Evolutionary conservation across 2,329 filamentous ascomycete species (phyloP), one percentile per base, ranked within the genome.

Genomic region (Hymenoscyphus infarciens): DNA sequence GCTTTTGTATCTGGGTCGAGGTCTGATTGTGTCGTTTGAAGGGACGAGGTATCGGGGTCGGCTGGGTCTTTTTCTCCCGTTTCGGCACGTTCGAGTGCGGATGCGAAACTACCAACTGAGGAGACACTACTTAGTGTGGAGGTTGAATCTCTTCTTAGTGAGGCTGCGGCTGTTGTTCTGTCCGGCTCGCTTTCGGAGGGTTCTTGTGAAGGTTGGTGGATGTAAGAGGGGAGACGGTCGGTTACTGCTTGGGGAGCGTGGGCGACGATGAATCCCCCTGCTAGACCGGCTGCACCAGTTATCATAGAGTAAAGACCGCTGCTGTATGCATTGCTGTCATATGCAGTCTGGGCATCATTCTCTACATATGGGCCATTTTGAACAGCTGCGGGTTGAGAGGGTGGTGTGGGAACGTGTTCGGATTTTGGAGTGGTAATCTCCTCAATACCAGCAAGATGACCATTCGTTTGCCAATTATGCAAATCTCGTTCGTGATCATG

Each of bases 231-330:
- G 10, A 82, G 66, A 13, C 63, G 68, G 15, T 68, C 65, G 16
- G 65, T 57, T 7, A 72, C 66, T 15, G 71, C 64, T 27, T 65
- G 58, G 25, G 71, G 69, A 27, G 68, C 61, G 38, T 76, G 72
- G 22, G 71, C 75, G 13, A 79, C 75, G 2, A 83, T 76, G 5
- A 77, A 78, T 0, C 80, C 81, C 15, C 79, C 79, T 8, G 83
- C 83, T 5, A 77, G 77, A 3, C 78, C 80, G 31, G 86, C 77
- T 16, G 81, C 83, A 15, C 80, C 80, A 22, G 79, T 77, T 42
- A 86, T 80, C 73, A 86, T 82, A 29, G 80, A 81, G 67, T 85
- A 86, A 3, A 86, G 74, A 22, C 78, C 76, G 35, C 62, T 63
- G 56, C 62, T 16, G 16, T 58, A 42, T 22, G 55, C 29, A 25